These are phyloP conservation scores for Sporothrix pseudoabietina DNA, from an alignment of 2,329 filamentous ascomycete genomes.

Conservation along the genomic window DNA sequence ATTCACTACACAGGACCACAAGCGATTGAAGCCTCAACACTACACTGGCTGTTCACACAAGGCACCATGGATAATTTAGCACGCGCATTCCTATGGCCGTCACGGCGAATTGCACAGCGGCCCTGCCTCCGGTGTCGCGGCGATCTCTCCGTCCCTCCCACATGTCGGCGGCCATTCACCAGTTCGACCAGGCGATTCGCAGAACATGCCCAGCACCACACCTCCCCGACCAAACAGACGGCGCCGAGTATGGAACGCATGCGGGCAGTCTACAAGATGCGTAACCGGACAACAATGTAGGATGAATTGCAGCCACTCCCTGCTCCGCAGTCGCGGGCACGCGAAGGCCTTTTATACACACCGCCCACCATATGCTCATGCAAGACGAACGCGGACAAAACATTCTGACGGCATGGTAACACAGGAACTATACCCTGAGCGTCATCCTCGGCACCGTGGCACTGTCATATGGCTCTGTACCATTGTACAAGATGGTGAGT, in stretches of 20 bases:
- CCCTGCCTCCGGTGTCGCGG: constrained; percentile 28
- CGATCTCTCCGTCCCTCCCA: not conserved
- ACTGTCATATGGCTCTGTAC: constrained; percentile 79
- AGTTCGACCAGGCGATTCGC: constrained; percentile 38
- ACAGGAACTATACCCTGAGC: constrained; percentile 65
- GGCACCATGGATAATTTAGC: constrained; percentile 28
- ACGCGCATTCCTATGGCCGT: constrained; percentile 18
- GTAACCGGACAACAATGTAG: constrained; percentile 69
- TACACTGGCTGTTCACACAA: not conserved
- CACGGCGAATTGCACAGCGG: constrained; percentile 2
- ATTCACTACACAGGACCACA: not conserved
- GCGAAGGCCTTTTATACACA: not conserved
- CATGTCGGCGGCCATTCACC: constrained; percentile 29
- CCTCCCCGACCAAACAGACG: not conserved
- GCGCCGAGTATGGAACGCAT: constrained; percentile 65
- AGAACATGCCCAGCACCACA: not conserved
- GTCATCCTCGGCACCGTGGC: constrained; percentile 78
- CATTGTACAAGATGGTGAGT: constrained; percentile 80
- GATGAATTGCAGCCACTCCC: constrained; percentile 30
- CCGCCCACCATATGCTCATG: not conserved
- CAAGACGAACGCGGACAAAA: not conserved
- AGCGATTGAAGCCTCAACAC: not conserved
- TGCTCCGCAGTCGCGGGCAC: too few relatives aligned
- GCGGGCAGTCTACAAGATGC: constrained; percentile 63
- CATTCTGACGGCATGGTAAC: not conserved